Evolutionary conservation across 495 filamentous ascomycete genomes (phyloP).

Genomic region (Penicillium herquei): DNA sequence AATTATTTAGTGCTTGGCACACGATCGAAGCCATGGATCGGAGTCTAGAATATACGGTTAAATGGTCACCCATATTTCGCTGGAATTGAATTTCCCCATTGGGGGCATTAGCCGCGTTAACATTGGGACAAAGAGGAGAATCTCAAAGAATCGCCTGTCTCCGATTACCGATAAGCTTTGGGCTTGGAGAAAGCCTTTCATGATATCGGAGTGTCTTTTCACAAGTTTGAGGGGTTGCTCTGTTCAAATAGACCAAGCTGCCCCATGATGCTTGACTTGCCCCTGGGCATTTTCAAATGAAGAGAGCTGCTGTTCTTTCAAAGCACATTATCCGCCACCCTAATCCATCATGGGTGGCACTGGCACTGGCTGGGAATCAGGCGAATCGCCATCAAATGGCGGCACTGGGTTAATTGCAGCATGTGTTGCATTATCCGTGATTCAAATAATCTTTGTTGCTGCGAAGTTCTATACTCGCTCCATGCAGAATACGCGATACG

Average conservation of each 20-base stretch:
- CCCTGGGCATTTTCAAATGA: not conserved
- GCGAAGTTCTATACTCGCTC: conserved; percentile 11
- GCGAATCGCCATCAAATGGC: not conserved
- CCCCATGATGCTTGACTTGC: too few species aligned
- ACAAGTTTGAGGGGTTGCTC: too few species aligned
- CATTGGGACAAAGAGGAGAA: too few species aligned
- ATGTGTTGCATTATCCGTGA: conserved; percentile 4
- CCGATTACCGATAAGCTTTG: too few species aligned
- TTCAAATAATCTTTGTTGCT: conserved; percentile 13
- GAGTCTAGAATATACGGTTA: too few species aligned
- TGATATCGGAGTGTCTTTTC: not conserved
- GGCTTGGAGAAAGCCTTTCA: not conserved
- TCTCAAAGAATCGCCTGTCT: too few species aligned
- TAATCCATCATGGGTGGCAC: conserved; percentile 5
- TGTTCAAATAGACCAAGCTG: too few species aligned
- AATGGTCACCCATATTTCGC: too few species aligned
- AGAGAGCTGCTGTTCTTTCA: not conserved
- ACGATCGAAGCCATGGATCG: too few species aligned
- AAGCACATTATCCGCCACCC: not conserved
- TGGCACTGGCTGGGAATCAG: conserved; percentile 2
- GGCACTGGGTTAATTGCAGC: conserved; percentile 5
- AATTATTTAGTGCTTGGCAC: too few species aligned
- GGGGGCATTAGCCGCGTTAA: too few species aligned
- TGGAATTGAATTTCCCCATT: too few species aligned
- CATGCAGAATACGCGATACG: conserved; percentile 4